These are phyloP conservation scores for Pseudogymnoascus verrucosus DNA, from an alignment of 2,329 filamentous ascomycete genomes.

Conservation along the genomic window DNA sequence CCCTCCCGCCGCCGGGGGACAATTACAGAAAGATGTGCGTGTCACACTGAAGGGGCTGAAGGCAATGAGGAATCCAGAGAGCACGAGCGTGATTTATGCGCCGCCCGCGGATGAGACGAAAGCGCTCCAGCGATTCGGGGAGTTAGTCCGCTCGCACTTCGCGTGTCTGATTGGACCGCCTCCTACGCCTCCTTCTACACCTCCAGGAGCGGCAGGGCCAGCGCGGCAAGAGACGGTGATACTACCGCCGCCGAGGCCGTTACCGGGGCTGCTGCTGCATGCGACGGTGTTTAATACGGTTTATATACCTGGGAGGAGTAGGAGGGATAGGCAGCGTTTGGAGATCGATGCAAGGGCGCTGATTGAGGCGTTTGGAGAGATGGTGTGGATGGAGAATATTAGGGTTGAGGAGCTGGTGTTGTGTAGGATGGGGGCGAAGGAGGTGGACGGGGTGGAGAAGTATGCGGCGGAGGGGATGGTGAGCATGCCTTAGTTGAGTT, in stretches of 20 bases:
- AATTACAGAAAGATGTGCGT: constrained; percentile 25
- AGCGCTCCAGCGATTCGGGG: background rate
- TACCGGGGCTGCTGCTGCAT: constrained; percentile 55
- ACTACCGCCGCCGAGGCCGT: background rate
- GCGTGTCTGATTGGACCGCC: background rate
- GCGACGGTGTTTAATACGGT: constrained; percentile 82
- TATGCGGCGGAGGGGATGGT: constrained; percentile 24
- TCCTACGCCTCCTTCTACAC: background rate
- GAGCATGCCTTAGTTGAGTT: constrained; percentile 13
- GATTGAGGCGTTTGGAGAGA: constrained; percentile 53
- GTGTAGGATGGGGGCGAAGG: constrained; percentile 75
- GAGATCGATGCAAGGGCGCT: constrained; percentile 46
- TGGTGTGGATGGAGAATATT: constrained; percentile 63
- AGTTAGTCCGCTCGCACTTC: background rate
- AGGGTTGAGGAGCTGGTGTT: constrained; percentile 65
- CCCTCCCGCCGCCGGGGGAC: constrained; percentile 34
- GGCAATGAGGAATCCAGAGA: constrained; percentile 50
- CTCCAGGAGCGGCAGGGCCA: background rate
- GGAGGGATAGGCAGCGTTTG: constrained; percentile 13
- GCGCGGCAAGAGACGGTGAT: background rate
- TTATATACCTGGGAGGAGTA: constrained; percentile 43
- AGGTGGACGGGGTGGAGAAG: constrained; percentile 18
- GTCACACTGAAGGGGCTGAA: constrained; percentile 48
- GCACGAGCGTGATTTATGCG: constrained; percentile 58
- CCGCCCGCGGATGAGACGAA: constrained; percentile 43